Evolutionary conservation across 768 basidiomycete species (phyloP), one percentile per base, ranked within the genome.

Genomic region (Filobasidium floriforme): DNA sequence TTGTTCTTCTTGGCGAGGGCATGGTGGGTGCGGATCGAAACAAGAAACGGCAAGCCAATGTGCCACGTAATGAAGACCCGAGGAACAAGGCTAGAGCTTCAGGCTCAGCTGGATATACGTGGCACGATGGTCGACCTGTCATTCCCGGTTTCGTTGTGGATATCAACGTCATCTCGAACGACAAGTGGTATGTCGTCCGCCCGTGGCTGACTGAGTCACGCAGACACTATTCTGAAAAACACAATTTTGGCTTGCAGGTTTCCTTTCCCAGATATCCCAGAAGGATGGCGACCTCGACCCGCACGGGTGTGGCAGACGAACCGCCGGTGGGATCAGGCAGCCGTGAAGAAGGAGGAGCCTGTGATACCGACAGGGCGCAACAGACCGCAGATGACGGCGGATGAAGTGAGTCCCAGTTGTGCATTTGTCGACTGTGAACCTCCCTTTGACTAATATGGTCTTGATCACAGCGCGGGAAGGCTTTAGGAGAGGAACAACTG

Each of bases 271-370:
- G 87, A 89, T 15, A 80, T 94, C 54, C 92, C 93, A 1, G 73
- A 83, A 67, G 88, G 85, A 18, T 98, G 94, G 94, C 84, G 81
- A 70, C 89, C 96, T 0, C 82, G 93, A 72, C 96, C 93, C 1
- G 82, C 80, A 28, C 80, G 84, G n/a, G 83, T 96, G 1, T 94
- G 91, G 87, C 81, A 79, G 14, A 75, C 71, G 40, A 71, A 62
- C 7, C 66, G 66, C 44, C 54, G 59, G 32, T 69, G 68, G 66
- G 69, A 69, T 62, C 75, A 77, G 54, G 70, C 70, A 52, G 72
- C 26, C 69, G 73, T 63, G 66, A 65, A 32, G 26, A 41, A 37
- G 11, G 57, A 43, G 18, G 29, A 43, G 11, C 26, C 41, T 32
- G 24, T 62, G 55, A 7, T 32, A n/a, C 61, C 63, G 55, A 63